These are phyloP conservation scores for Trichosporon sp. DNA, from an alignment of 1,284 basidiomycete species.

Conservation along the genomic window DNA sequence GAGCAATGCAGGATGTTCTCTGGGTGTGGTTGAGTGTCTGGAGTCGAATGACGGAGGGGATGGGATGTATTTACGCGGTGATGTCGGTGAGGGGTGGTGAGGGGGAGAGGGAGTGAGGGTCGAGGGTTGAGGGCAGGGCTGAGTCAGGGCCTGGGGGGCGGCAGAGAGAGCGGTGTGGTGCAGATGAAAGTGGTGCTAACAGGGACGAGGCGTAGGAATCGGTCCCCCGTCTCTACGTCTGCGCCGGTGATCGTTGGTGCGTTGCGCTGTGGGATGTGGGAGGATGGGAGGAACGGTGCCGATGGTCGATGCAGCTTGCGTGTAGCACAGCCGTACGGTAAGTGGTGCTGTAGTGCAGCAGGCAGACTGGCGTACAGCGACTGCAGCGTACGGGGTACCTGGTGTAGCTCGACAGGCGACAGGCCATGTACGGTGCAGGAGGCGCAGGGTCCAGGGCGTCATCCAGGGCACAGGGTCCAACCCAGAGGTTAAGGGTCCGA, in stretches of 20 bases:
- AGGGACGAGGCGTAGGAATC: not conserved
- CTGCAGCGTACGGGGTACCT: no score
- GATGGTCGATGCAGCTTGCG: not conserved
- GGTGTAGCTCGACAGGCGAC: not conserved
- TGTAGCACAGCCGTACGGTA: not conserved
- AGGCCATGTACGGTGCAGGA: not conserved
- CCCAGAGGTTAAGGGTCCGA: conserved; percentile 9
- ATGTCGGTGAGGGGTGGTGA: conserved; percentile 5
- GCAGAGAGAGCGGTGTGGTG: conserved; percentile 5
- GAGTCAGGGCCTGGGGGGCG: not conserved
- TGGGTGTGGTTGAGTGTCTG: conserved; percentile 2
- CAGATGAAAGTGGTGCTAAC: not conserved
- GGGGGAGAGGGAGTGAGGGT: not conserved
- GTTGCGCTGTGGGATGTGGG: not conserved
- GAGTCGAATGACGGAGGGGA: not conserved
- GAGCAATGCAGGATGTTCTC: conserved; percentile 9
- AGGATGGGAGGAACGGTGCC: no score
- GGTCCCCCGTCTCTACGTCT: no score
- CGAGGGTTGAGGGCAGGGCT: not conserved
- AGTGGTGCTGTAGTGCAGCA: not conserved
- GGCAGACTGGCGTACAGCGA: no score
- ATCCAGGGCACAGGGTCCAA: conserved; percentile 7
- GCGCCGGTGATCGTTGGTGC: not conserved
- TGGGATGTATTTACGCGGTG: conserved; percentile 6
- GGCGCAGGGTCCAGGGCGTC: conserved; percentile 8